A percentile compares a stretch with the other conserved stretches of the same genome.
Evolutionary conservation across 2,329 filamentous ascomycete genomes (phyloP).

Genomic region (Achaetomium macrosporum): DNA sequence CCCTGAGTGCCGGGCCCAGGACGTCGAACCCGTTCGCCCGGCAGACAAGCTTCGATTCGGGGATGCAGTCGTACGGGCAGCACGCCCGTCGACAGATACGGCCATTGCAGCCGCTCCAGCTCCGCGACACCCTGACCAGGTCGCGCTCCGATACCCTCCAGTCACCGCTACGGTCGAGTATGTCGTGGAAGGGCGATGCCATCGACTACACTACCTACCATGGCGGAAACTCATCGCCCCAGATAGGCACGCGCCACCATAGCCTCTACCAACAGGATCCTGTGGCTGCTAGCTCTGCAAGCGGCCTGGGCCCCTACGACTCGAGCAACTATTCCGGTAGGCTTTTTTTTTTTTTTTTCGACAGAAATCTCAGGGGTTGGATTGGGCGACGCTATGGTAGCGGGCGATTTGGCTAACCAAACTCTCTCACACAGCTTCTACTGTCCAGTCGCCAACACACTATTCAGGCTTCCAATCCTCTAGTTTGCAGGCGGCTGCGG

Average conservation of each 20-base stretch:
- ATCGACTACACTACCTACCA: slow-evolving; percentile 53
- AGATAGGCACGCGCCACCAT: slow-evolving; percentile 41
- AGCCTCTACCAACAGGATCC: slow-evolving; percentile 47
- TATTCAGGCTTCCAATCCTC: slow-evolving; percentile 41
- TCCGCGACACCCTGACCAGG: slow-evolving; percentile 51
- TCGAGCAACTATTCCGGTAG: slow-evolving; percentile 48
- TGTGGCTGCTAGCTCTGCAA: slow-evolving; percentile 35
- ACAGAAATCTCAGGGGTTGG: too few species aligned
- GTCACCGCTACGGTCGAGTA: slow-evolving; percentile 53
- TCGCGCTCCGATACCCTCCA: slow-evolving; percentile 53
- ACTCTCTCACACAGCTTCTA: slow-evolving; percentile 29
- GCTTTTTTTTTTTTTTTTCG: too few species aligned
- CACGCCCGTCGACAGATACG: slow-evolving; percentile 42
- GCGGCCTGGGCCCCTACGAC: slow-evolving; percentile 44
- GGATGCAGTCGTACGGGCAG: slow-evolving; percentile 41
- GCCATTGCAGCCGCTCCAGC: slow-evolving; percentile 52
- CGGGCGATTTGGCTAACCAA: not conserved
- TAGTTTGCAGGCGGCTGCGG: slow-evolving; percentile 32
- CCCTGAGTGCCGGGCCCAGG: slow-evolving; percentile 43
- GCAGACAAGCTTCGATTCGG: slow-evolving; percentile 41
- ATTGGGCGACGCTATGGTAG: too few species aligned
- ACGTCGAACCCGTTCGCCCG: slow-evolving; percentile 49
- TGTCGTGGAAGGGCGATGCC: slow-evolving; percentile 58
- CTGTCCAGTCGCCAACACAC: slow-evolving; percentile 44
- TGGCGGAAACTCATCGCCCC: slow-evolving; percentile 40